Conservation (phyloP, 129 eudicot genomes). For the Lactuca saligna region DNA sequence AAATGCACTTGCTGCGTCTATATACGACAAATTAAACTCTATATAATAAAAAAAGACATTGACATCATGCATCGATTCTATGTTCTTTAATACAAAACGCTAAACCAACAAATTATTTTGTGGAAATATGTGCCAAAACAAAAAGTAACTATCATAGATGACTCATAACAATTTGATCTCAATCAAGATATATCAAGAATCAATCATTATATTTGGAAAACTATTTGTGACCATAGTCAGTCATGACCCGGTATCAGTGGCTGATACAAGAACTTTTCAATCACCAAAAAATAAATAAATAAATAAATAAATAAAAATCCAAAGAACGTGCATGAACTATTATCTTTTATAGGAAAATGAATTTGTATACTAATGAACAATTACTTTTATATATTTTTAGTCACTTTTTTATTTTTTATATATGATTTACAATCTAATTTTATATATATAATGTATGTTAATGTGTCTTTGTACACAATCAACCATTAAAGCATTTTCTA, state of each 20-base stretch:
- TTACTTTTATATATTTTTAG: too few relatives aligned
- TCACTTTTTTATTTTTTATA: too few relatives aligned
- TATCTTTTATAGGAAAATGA: too few relatives aligned
- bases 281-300: too few relatives aligned
- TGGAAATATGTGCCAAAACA: conserved; percentile 27
- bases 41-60: conserved; percentile 2
- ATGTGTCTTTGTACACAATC: too few relatives aligned
- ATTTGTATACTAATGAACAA: too few relatives aligned
- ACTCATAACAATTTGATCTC: conserved; percentile 12
- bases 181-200: background rate
- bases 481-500: too few relatives aligned
- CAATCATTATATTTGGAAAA: background rate
- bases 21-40: conserved; percentile 17
- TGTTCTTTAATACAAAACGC: conserved; percentile 5
- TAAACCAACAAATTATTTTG: background rate
- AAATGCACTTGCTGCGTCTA: conserved; percentile 3
- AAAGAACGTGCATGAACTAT: too few relatives aligned
- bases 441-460: too few relatives aligned
- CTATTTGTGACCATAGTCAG: background rate
- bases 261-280: background rate
- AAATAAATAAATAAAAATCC: too few relatives aligned
- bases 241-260: background rate
- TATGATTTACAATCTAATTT: too few relatives aligned
- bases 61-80: background rate
- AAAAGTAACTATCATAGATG: conserved; percentile 31